Conservation (phyloP, 2,329 filamentous ascomycete genomes). For the Aspergillus latus region DNA sequence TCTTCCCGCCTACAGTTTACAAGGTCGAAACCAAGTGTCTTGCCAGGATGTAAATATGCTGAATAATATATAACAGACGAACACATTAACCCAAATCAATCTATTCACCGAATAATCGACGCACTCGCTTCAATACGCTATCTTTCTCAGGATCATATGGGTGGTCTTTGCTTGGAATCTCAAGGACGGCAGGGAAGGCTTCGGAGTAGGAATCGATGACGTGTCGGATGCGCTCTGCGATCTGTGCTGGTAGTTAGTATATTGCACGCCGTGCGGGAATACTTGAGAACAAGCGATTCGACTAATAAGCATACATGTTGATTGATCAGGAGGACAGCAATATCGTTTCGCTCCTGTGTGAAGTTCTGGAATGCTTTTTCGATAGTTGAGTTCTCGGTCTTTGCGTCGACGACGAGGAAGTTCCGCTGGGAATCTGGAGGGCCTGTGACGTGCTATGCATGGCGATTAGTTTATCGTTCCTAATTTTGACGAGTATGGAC, state of each 20-base stretch:
- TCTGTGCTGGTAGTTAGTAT: slow-evolving; percentile 50
- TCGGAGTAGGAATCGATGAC: slow-evolving; percentile 88
- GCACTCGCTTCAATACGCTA: slow-evolving; percentile 87
- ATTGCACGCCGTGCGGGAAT: background rate
- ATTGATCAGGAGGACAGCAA: slow-evolving; percentile 94
- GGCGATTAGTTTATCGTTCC: slow-evolving; percentile 6
- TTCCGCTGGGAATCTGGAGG: slow-evolving; percentile 92
- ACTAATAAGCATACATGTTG: slow-evolving; percentile 71
- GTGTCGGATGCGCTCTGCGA: slow-evolving; percentile 90
- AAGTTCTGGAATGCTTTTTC: slow-evolving; percentile 88
- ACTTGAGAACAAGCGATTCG: background rate
- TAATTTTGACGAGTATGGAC: background rate
- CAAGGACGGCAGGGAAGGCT: slow-evolving; percentile 91
- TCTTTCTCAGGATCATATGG: slow-evolving; percentile 99
- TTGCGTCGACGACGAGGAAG: slow-evolving; percentile 92
- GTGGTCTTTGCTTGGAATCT: slow-evolving; percentile 98
- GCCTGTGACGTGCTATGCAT: slow-evolving; percentile 76
- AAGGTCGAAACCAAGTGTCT: background rate
- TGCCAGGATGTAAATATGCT: background rate
- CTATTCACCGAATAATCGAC: slow-evolving; percentile 65
- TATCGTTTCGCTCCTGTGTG: slow-evolving; percentile 88
- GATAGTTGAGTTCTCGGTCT: slow-evolving; percentile 85
- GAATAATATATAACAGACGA: slow-evolving; percentile 8
- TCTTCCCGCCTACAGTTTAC: background rate
- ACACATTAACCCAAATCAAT: slow-evolving; percentile 6